These are phyloP conservation scores for Citeromyces matritensis DNA, from an alignment of 805 yeast species.

Conservation along the genomic window DNA sequence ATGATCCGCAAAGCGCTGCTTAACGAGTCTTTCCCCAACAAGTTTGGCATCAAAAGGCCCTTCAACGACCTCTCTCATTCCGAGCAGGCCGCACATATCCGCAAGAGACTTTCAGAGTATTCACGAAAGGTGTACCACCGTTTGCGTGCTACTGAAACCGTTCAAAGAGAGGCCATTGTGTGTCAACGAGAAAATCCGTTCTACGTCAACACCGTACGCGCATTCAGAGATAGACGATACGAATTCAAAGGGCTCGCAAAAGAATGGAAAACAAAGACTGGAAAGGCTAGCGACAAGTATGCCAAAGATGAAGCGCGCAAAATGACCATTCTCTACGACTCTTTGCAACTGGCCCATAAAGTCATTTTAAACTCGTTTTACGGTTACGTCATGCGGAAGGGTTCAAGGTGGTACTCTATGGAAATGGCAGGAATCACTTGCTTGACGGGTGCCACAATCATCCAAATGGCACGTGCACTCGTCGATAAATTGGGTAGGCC, in stretches of 20 bases:
- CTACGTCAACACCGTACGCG: conserved; percentile 86
- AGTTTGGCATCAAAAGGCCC: conserved; percentile 39
- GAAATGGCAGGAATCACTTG: conserved; percentile 99
- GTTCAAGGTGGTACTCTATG: conserved; percentile 98
- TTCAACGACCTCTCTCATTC: conserved; percentile 66
- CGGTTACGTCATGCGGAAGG: conserved; percentile 98
- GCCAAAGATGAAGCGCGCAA: conserved; percentile 82
- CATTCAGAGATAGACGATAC: conserved; percentile 90
- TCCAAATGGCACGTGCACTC: conserved; percentile 88
- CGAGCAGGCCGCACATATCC: conserved; percentile 66
- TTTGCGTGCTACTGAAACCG: conserved; percentile 66
- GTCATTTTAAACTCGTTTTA: conserved; percentile 93
- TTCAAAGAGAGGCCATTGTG: conserved; percentile 82
- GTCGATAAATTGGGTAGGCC: conserved; percentile 94
- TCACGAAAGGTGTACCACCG: conserved; percentile 77
- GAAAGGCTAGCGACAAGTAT: conserved; percentile 51
- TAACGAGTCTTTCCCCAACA: conserved; percentile 53
- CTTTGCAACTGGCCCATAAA: conserved; percentile 91
- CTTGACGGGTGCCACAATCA: conserved; percentile 93
- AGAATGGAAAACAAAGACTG: conserved; percentile 92
- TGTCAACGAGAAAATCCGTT: conserved; percentile 98
- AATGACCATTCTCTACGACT: conserved; percentile 87
- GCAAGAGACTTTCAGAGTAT: conserved; percentile 69
- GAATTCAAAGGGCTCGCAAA: conserved; percentile 90
- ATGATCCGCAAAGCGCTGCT: conserved; percentile 79